Base-by-base conservation (phyloP, 345 rosid genomes). In the Brassica juncea region DNA sequence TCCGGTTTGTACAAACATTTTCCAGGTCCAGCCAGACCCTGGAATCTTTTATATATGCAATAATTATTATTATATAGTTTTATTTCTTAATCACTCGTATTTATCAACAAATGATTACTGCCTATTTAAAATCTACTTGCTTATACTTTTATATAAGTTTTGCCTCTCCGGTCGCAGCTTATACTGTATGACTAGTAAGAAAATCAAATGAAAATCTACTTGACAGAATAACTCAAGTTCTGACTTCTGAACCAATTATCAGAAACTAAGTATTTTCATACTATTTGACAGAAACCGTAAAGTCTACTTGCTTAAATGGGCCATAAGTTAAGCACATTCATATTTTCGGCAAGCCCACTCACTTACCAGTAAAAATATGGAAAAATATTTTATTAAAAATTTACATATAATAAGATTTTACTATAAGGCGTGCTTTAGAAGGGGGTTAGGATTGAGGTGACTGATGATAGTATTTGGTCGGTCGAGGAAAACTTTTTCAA, bases 381-480 rank as follows among this genome's bases (percentile, higher is more conserved):
- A 72, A 1, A 5, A 7, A 6, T 59, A 2, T 25, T 27, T 55
- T 15, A 14, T 5, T 54, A 54, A 54, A 2, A 16, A 54, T n/a
- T 49, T 14, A 15, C 19, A 27, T 27, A 27, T 27, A 27, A 27
- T 27, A 27, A 2, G 30, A 25, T 59, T 59, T 59, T 10, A 59
- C n/a, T 23, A 31, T 30, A 5, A 62, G 44, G 66, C 78, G 66
- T 75, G 79, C 66, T 55, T 75, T 72, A 6, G 37, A 54, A 23
- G 21, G 23, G 16, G 27, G 47, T 39, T 65, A 66, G 34, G 70
- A 49, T 64, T 66, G 57, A 75, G 55, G 11, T 23, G 78, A 66
- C 72, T 61, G 58, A 52, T 75, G 78, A 55, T 27, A 28, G 25
- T 10, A 11, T 16, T 52, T 68, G 68, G 80, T 76, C 74, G 80